Evolutionary conservation across 495 filamentous ascomycete genomes (phyloP).

Genomic region (Talaromyces wortmannii): DNA sequence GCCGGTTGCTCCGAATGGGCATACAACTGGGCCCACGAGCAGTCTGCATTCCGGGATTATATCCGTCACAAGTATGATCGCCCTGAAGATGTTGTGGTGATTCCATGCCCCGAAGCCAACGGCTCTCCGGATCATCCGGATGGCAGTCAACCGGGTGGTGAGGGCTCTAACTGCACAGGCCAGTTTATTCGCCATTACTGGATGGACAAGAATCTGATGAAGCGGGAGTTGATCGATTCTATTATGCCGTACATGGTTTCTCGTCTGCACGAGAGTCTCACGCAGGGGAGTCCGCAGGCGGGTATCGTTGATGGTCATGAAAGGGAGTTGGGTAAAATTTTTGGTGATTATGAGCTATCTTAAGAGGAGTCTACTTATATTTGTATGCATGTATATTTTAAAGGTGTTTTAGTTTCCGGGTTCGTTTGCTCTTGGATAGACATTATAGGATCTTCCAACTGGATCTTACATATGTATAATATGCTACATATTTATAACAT

Average conservation of each 20-base stretch:
- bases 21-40: slow-evolving; percentile 27
- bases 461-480: no score
- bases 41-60: slow-evolving; percentile 27
- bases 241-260: slow-evolving; percentile 10
- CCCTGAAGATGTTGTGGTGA: slow-evolving; percentile 23
- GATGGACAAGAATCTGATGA: slow-evolving; percentile 6
- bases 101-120: slow-evolving; percentile 29
- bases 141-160: not conserved
- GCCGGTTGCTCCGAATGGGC: slow-evolving; percentile 20
- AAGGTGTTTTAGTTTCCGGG: no score
- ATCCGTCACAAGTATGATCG: slow-evolving; percentile 23
- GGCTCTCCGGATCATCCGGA: slow-evolving; percentile 9
- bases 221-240: slow-evolving; percentile 5
- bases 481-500: no score
- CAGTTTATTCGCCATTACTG: slow-evolving; percentile 14
- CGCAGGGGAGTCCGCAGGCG: not conserved
- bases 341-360: not conserved
- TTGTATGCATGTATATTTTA: no score
- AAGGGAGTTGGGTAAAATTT: not conserved
- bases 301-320: not conserved
- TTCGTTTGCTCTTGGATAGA: no score
- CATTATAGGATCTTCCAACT: no score
- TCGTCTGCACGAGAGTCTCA: slow-evolving; percentile 5
- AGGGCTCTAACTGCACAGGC: slow-evolving; percentile 6
- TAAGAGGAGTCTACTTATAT: no score